Conservation (phyloP, 495 filamentous ascomycete genomes). For the Podospora sp. region DNA sequence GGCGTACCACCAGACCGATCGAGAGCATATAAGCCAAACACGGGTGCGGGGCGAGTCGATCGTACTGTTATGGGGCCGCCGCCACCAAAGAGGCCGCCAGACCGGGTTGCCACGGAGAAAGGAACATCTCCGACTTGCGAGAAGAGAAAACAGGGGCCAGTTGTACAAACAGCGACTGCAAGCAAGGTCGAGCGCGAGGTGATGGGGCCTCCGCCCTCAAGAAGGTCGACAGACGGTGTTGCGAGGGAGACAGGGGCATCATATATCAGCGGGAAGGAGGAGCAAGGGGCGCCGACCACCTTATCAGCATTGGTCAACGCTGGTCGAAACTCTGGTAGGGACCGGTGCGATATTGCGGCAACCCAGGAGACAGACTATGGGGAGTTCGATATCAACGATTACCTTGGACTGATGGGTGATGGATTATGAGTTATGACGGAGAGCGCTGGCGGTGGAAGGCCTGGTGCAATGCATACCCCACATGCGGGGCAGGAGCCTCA, state of each 20-base stretch:
- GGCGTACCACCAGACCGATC: too few species aligned
- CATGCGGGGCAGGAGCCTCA: background rate
- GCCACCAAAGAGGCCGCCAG: too few species aligned
- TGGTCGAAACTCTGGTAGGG: background rate
- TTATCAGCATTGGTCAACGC: background rate
- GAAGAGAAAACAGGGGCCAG: too few species aligned
- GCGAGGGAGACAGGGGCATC: background rate
- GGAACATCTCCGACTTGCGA: too few species aligned
- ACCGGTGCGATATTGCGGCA: background rate
- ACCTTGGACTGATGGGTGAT: conserved; percentile 10
- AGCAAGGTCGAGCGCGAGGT: background rate
- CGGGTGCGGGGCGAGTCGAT: too few species aligned
- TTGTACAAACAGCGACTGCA: too few species aligned
- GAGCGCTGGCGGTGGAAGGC: too few species aligned
- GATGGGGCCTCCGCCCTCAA: background rate
- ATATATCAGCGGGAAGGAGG: background rate
- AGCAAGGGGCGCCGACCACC: background rate
- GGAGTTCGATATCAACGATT: conserved; percentile 39
- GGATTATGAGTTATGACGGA: too few species aligned
- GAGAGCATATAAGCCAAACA: too few species aligned
- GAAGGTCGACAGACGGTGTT: background rate
- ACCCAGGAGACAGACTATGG: conserved; percentile 50
- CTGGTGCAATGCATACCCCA: background rate
- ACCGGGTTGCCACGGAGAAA: too few species aligned
- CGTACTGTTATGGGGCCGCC: too few species aligned